Percentiles rank a stretch among this genome's conserved stretches.
phyloP scores from a whole-genome alignment of 208 protist species.

The Trypanosomatidae sp. region DNA sequence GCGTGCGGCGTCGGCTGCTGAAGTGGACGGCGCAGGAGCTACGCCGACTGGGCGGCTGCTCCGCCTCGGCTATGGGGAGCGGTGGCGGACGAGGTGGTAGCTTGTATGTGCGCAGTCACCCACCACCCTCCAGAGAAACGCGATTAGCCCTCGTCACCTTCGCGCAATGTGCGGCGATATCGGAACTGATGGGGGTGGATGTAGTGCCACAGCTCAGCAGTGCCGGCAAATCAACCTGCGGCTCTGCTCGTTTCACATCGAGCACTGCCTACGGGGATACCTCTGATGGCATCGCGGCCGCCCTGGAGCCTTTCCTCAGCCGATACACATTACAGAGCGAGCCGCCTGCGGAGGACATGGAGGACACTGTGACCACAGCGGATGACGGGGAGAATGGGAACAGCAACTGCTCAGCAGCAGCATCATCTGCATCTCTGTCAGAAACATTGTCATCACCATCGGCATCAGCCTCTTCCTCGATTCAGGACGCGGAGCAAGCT shows the following conservation, averaged over 20 bases:
- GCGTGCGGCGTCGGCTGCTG: slow-evolving; percentile 58
- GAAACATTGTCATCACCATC: neutral
- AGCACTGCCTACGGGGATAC: slow-evolving; percentile 11
- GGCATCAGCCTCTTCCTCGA: neutral
- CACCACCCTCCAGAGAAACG: slow-evolving; percentile 12
- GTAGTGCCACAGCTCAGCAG: slow-evolving; percentile 24
- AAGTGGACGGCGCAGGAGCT: slow-evolving; percentile 72
- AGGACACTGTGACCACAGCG: neutral
- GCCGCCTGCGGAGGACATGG: slow-evolving; percentile 1
- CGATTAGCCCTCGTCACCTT: slow-evolving; percentile 60
- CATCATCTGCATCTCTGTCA: neutral
- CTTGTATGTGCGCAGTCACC: slow-evolving; percentile 10
- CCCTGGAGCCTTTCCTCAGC: slow-evolving; percentile 40
- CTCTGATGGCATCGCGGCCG: slow-evolving; percentile 25
- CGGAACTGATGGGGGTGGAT: slow-evolving; percentile 47
- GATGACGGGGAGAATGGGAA: slow-evolving; percentile 2
- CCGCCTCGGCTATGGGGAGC: slow-evolving; percentile 1
- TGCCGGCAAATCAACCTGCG: neutral
- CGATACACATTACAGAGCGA: slow-evolving; percentile 41
- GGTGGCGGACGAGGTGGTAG: neutral
- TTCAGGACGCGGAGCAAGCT: neutral
- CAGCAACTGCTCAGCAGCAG: neutral
- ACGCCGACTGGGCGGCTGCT: slow-evolving; percentile 8
- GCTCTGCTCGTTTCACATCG: slow-evolving; percentile 8
- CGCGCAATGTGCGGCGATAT: slow-evolving; percentile 77